Conservation (phyloP, 106 monocot species). For the Posidonia australis region DNA sequence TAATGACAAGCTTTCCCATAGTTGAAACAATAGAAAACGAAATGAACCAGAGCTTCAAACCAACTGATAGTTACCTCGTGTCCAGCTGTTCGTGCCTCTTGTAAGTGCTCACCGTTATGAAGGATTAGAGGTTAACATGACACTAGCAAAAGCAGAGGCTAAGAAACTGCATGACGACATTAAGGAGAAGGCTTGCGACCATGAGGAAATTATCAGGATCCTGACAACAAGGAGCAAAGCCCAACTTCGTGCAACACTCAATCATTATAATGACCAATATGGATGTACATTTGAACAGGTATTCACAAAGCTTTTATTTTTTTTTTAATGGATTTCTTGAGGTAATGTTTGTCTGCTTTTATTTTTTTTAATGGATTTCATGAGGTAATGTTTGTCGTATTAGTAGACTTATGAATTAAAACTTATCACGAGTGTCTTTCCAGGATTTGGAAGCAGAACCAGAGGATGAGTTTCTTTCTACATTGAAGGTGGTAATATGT, state of each 20-base stretch:
- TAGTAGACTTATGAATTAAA: too few species aligned
- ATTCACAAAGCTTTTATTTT: not conserved
- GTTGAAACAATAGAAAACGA: too few species aligned
- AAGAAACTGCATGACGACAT: constrained; percentile 44
- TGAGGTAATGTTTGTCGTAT: too few species aligned
- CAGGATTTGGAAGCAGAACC: constrained; percentile 64
- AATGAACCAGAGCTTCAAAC: not conserved
- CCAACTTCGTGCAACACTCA: constrained; percentile 74
- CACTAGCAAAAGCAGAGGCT: constrained; percentile 58
- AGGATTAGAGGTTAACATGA: constrained; percentile 43
- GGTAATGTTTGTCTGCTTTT: not conserved
- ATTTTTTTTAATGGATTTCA: not conserved
- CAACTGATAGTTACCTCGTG: not conserved
- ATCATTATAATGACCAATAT: constrained; percentile 53
- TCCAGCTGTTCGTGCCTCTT: constrained; percentile 64
- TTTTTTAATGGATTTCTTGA: not conserved
- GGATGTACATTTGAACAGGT: constrained; percentile 47
- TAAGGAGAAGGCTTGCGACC: constrained; percentile 21
- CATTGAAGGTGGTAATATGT: constrained; percentile 27
- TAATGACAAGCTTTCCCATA: too few species aligned
- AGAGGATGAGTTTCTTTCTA: constrained; percentile 52
- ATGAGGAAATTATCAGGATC: constrained; percentile 62
- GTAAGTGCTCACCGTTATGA: constrained; percentile 60
- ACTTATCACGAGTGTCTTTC: not conserved
- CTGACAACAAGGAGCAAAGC: constrained; percentile 82